A percentile compares a stretch with the other conserved stretches of the same genome.
phyloP scores from a whole-genome alignment of 2,329 filamentous ascomycete genomes.

The Zasmidium citrigriseum region DNA sequence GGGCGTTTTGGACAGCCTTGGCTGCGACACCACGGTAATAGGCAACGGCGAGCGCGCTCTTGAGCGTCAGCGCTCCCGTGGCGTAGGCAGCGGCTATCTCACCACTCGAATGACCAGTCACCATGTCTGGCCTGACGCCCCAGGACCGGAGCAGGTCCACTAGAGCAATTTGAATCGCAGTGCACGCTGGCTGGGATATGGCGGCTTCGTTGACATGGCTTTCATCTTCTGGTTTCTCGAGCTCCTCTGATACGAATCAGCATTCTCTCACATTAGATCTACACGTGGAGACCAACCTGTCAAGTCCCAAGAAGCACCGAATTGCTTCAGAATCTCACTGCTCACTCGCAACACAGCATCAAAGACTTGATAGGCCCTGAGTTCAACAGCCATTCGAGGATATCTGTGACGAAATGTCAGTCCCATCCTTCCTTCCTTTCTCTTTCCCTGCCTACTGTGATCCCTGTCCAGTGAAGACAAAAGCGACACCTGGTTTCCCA shows the following conservation, averaged over 20 bases:
- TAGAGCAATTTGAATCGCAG: constrained; percentile 15
- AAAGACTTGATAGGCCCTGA: too few species aligned
- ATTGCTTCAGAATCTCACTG: too few species aligned
- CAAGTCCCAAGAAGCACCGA: too few species aligned
- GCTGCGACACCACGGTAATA: constrained; percentile 17
- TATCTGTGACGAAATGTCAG: constrained; percentile 21
- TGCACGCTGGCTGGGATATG: constrained; percentile 4
- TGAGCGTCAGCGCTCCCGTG: constrained; percentile 19
- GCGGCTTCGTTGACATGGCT: not conserved
- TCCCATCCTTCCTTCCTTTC: too few species aligned
- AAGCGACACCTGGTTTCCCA: not conserved
- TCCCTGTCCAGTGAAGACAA: constrained; percentile 21
- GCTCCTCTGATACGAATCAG: constrained; percentile 1
- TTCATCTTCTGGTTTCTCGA: not conserved
- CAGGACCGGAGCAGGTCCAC: constrained; percentile 8
- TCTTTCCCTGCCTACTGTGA: constrained; percentile 19
- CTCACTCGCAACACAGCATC: too few species aligned
- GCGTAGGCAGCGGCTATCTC: constrained; percentile 37
- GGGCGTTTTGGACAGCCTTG: not conserved
- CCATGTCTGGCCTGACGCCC: not conserved
- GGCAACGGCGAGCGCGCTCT: constrained; percentile 13
- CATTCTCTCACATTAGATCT: too few species aligned
- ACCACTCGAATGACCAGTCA: constrained; percentile 18
- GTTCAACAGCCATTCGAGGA: not conserved
- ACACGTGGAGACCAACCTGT: too few species aligned